Conservation (phyloP, 78 protist species). For the Cyanophora paradoxa region DNA sequence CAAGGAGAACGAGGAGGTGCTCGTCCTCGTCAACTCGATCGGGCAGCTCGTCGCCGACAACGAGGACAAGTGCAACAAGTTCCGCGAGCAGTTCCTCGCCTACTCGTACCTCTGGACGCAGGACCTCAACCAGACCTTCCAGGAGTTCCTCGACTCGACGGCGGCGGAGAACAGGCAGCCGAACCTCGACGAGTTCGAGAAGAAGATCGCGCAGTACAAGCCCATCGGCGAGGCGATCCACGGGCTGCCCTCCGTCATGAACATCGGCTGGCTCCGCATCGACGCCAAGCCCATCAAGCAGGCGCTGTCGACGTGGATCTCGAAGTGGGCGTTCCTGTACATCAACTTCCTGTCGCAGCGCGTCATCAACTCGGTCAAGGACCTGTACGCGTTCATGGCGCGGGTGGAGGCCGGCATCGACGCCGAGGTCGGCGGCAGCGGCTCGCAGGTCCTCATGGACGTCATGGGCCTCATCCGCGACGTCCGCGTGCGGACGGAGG, state of each 20-base stretch:
- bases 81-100: neutral
- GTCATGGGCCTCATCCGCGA: conserved; percentile 38
- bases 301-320: conserved; percentile 8
- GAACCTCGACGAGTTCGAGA: conserved; percentile 31
- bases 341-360: conserved; percentile 15
- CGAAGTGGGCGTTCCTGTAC: conserved; percentile 42
- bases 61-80: conserved; percentile 15
- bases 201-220: conserved; percentile 29
- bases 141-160: conserved; percentile 21
- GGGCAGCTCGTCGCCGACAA: neutral
- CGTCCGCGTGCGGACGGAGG: conserved; percentile 25
- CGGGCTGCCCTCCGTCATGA: neutral
- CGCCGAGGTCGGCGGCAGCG: conserved; percentile 23
- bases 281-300: conserved; percentile 43
- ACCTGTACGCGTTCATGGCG: conserved; percentile 3
- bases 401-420: conserved; percentile 4
- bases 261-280: conserved; percentile 40
- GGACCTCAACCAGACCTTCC: conserved; percentile 22
- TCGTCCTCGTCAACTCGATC: neutral
- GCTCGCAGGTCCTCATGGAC: conserved; percentile 19
- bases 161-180: conserved; percentile 8
- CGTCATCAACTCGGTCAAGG: conserved; percentile 19
- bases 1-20: conserved; percentile 4
- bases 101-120: conserved; percentile 20
- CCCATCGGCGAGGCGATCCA: neutral